Evolutionary conservation across 164 flowering plant genomes (phyloP).

Genomic region (Nymphaea thermarum): DNA sequence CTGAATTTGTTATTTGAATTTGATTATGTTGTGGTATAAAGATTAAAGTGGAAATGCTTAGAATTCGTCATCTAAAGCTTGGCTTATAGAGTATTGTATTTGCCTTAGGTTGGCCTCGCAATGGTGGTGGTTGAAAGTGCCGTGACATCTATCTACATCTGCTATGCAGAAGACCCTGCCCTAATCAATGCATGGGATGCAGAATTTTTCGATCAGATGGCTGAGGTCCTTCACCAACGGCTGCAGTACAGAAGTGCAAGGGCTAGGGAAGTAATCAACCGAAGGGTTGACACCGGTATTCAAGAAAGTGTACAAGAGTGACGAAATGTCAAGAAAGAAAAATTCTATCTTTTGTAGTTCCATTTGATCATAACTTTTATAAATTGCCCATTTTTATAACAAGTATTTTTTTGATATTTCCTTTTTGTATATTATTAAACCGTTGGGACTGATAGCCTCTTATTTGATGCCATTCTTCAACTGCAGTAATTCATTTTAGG

Average conservation of each 20-base stretch:
- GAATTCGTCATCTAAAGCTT: background rate
- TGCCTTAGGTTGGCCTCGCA: conserved; percentile 75
- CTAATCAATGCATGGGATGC: conserved; percentile 85
- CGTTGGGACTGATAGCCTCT: no score
- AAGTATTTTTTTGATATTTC: background rate
- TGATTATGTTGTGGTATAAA: no score
- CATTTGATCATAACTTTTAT: no score
- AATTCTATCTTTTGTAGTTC: background rate
- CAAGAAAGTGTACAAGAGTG: conserved; percentile 24
- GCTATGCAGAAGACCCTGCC: conserved; percentile 86
- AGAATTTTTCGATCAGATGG: conserved; percentile 74
- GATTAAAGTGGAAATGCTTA: background rate
- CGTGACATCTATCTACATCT: conserved; percentile 91
- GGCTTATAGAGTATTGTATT: background rate
- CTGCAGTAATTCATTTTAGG: no score
- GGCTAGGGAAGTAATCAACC: conserved; percentile 52
- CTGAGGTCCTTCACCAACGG: conserved; percentile 78
- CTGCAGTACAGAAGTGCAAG: conserved; percentile 83
- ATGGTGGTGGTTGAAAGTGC: conserved; percentile 93
- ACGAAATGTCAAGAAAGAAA: background rate
- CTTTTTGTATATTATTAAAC: no score
- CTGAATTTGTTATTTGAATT: no score
- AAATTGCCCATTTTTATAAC: background rate
- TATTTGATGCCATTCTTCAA: no score
- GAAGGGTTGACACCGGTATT: conserved; percentile 26